Percentiles rank a stretch among this genome's conserved stretches.
phyloP scores from a whole-genome alignment of 768 basidiomycete genomes.

The Termitomyces titanicus region DNA sequence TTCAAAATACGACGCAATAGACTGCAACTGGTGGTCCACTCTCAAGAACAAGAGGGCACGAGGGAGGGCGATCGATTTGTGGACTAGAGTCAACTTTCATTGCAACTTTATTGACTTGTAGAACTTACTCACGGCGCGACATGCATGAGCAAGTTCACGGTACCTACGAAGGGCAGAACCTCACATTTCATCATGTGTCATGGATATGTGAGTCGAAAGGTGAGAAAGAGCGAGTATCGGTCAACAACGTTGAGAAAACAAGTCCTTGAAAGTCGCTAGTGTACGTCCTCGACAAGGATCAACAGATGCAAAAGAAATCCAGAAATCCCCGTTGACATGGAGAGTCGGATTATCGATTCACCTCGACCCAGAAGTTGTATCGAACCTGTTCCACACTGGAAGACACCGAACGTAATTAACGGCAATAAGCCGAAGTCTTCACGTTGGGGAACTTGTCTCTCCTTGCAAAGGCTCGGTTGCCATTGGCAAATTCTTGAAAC shows the following conservation, averaged over 20 bases:
- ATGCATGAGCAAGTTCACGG: background rate
- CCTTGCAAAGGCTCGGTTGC: constrained; percentile 4
- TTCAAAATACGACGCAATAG: too few relatives aligned
- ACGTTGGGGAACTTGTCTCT: constrained; percentile 1
- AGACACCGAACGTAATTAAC: background rate
- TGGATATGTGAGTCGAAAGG: background rate
- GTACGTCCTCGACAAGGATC: background rate
- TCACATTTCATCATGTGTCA: background rate
- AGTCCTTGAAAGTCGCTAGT: background rate
- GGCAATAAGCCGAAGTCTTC: background rate
- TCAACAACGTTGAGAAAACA: background rate
- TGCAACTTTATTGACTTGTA: background rate
- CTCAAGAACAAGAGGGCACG: too few relatives aligned
- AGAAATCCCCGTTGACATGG: background rate
- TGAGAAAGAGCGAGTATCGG: background rate
- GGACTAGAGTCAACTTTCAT: background rate
- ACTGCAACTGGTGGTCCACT: too few relatives aligned
- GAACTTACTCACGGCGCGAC: background rate
- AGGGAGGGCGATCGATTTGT: too few relatives aligned
- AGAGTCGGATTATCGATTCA: background rate
- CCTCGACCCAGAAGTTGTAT: background rate
- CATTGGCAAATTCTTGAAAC: constrained; percentile 1
- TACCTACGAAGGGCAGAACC: background rate
- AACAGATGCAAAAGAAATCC: too few relatives aligned
- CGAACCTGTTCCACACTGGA: background rate